Conservation (phyloP, 768 basidiomycete genomes). For the Boletus sp. region DNA sequence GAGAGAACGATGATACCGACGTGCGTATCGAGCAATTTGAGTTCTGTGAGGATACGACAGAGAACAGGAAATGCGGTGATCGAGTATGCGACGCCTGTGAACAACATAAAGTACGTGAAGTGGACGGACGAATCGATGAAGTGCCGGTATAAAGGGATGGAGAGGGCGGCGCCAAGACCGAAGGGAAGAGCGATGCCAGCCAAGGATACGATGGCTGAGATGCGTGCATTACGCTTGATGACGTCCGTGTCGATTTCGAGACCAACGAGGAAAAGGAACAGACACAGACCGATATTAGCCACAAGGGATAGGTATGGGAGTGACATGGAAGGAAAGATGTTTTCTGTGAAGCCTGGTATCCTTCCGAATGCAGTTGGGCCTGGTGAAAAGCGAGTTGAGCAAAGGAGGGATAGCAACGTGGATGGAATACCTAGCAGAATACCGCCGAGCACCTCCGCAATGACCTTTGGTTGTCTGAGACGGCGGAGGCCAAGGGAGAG, state of each 20-base stretch:
- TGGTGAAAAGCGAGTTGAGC: background rate
- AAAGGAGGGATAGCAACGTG: slow-evolving; percentile 31
- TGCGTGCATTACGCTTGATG: slow-evolving; percentile 72
- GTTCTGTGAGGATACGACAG: slow-evolving; percentile 84
- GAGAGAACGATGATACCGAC: slow-evolving; percentile 92
- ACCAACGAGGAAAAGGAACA: slow-evolving; percentile 91
- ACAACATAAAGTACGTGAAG: slow-evolving; percentile 92
- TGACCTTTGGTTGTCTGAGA: slow-evolving; percentile 81
- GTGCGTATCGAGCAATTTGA: slow-evolving; percentile 86
- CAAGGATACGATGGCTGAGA: slow-evolving; percentile 66
- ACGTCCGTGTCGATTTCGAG: slow-evolving; percentile 82
- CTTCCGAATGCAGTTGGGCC: slow-evolving; percentile 64
- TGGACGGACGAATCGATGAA: slow-evolving; percentile 60
- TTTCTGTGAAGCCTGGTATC: slow-evolving; percentile 84
- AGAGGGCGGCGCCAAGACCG: slow-evolving; percentile 70
- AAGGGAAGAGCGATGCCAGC: slow-evolving; percentile 90
- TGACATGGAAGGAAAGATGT: slow-evolving; percentile 76
- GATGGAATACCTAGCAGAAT: slow-evolving; percentile 71
- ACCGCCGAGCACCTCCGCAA: slow-evolving; percentile 83
- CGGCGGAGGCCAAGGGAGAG: slow-evolving; percentile 70
- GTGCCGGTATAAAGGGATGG: slow-evolving; percentile 47
- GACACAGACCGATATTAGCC: slow-evolving; percentile 83
- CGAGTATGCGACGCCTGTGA: slow-evolving; percentile 87
- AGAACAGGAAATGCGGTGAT: slow-evolving; percentile 87
- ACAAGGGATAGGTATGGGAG: slow-evolving; percentile 78